Base-by-base conservation (phyloP, 2,329 filamentous ascomycete genomes). In the Phyllosticta citribraziliensis region DNA sequence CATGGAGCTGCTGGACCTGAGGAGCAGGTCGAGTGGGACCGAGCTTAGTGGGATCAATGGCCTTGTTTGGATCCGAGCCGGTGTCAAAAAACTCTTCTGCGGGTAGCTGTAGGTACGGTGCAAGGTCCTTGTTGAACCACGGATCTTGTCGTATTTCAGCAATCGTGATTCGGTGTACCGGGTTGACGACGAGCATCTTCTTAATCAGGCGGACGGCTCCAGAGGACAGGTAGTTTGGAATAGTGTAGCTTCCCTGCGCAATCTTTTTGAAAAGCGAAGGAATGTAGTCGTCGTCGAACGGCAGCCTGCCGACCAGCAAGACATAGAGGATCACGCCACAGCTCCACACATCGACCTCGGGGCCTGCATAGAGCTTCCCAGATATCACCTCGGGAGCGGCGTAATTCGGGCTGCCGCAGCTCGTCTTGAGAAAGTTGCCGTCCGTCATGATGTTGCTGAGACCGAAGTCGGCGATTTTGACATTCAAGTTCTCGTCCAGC, bases 371-470 rank as follows among this genome's bases (percentile, higher is more conserved):
- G 60, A 97, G 81, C 80, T 97, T 99, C 24, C 94, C 94, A 60
- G 92, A 94, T 70, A 99, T 97, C 63, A 99, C 94, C 74, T 99
- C 94, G 6, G 94, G 94, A 0, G 94, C 94, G 12, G 94, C 94
- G 74, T 99, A 99, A 75, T 99, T 99, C 52, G 94, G 94, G 71
- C 93, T 97, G 58, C 94, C 94, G 70, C 94, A 99, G 73, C 92
- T 97, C 1, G 94, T 99, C 78, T 97, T 97, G 69, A 99, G 84
- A 72, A 99, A 99, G 73, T 99, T 99, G 25, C 94, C 94, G 72
- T 99, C 94, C 0, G 94, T 97, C 94, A 99, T 99, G 77, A 99
- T 99, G 73, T 99, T 99, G 79, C 93, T 97, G 62, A 99, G 81
- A 62, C 94, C 94, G 68, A 99, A 99, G 76, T 99, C 94, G 69